Base-by-base conservation (phyloP, 805 yeast species). In the Cephaloascus albidus region DNA sequence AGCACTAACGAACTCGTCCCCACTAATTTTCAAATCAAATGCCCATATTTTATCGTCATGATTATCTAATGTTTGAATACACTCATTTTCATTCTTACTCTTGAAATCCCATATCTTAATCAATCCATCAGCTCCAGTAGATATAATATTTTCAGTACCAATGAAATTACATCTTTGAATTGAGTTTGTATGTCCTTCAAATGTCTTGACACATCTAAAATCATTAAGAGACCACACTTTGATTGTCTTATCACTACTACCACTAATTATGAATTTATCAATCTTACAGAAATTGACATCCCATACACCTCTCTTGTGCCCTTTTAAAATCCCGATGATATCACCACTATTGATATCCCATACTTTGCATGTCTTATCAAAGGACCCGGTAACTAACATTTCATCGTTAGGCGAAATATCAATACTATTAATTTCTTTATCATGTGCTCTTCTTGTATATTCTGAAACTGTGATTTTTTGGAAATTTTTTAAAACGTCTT, bases 21-120 rank as follows among this genome's bases (percentile, higher is more conserved):
- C 90, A 49, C 81, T 84, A 28, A 76, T 62, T 43, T 76, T 70
- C 1, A 72, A 65, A 40, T 83, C 78, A 39, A 93, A 58, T 0
- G 97, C 85, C 99, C 98, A 93, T 37, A 93, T 86, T 62, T 96
- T 78, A 58, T 90, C 93, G 44, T 80, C 86, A 55, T 93, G 99
- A 50, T 81, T 81, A 60, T 90, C 97, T 37, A 89, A 69, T 0
- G 97, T 90, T 42, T 81, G 78, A 17, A 82, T 60, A 53, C 87
- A 76, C 52, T 93, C 98, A 30, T 87, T 93, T 10, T 75, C 62
- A 23, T 23, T 23, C 12, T 23, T 23, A 15, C 62, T 55, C 31
- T 76, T 65, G 38, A 71, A 57, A 52, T 87, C 94, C 98, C 98
- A 93, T 4, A 93, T 65, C 57, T 93, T 90, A 42, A 93, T 72